These are phyloP conservation scores for Halocafeteria seosinensis DNA, from an alignment of 108 stramenopile genomes.

Conservation along the genomic window DNA sequence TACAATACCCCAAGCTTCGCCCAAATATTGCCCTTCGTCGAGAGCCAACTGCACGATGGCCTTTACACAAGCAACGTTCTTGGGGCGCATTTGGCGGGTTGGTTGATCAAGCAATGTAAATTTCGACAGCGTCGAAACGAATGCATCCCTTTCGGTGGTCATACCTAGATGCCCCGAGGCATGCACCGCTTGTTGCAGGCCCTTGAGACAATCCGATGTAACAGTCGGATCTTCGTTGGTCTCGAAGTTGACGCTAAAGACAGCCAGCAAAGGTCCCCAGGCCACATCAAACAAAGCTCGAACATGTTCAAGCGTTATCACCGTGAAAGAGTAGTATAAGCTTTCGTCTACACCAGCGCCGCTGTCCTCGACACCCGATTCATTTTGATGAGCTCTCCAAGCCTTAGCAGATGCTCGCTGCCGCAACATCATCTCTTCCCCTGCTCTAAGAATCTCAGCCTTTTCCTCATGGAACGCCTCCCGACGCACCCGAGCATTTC, in stretches of 20 bases:
- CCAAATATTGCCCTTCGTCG: slow-evolving; percentile 69
- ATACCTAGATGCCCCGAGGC: slow-evolving; percentile 64
- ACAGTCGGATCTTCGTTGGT: slow-evolving; percentile 55
- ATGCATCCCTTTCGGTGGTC: slow-evolving; percentile 62
- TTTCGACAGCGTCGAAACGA: slow-evolving; percentile 62
- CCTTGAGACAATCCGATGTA: slow-evolving; percentile 58
- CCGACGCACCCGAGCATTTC: slow-evolving; percentile 56
- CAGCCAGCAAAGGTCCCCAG: slow-evolving; percentile 84
- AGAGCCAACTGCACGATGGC: slow-evolving; percentile 59
- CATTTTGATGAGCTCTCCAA: too few species aligned
- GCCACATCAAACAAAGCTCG: slow-evolving; percentile 89
- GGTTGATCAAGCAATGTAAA: slow-evolving; percentile 62
- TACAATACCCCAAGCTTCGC: slow-evolving; percentile 68
- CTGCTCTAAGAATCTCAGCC: slow-evolving; percentile 54
- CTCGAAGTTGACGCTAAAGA: slow-evolving; percentile 78
- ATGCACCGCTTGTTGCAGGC: slow-evolving; percentile 59
- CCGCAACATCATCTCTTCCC: neutral
- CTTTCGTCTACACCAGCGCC: neutral
- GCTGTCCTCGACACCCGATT: neutral
- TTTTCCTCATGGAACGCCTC: slow-evolving; percentile 69
- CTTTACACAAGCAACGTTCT: slow-evolving; percentile 64
- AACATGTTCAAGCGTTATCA: slow-evolving; percentile 55
- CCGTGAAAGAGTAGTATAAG: neutral
- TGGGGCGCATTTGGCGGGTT: slow-evolving; percentile 53
- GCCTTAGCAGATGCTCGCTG: neutral